Conservation (phyloP, 2,329 filamentous ascomycete species). For the Cercospora sojina region DNA sequence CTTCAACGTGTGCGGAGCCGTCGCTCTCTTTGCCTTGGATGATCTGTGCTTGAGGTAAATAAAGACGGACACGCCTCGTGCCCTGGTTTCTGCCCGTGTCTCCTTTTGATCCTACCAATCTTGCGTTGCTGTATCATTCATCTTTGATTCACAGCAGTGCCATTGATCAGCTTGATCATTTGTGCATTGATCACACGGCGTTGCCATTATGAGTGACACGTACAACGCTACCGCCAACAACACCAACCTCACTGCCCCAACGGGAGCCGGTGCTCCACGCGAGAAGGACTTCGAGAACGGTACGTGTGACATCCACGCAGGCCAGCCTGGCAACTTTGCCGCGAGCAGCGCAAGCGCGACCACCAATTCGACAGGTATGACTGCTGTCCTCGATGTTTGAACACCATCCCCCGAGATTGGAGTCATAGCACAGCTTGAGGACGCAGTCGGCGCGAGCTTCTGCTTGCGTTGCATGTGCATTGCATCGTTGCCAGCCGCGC, state of each 20-base stretch:
- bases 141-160: constrained; percentile 4
- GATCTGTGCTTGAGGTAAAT: constrained; percentile 20
- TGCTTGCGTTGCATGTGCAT: not conserved
- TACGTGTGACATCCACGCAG: constrained; percentile 16
- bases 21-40: not conserved
- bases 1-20: constrained; percentile 20
- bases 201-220: constrained; percentile 17
- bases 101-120: constrained; percentile 12
- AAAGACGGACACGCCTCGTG: constrained; percentile 14
- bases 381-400: constrained; percentile 5
- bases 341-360: not conserved
- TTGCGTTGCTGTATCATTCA: constrained; percentile 4
- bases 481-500: not conserved
- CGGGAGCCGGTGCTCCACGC: constrained; percentile 31
- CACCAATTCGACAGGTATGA: constrained; percentile 1
- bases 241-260: constrained; percentile 29
- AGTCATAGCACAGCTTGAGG: not conserved
- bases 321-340: not conserved
- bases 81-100: constrained; percentile 10
- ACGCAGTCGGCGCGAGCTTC: not conserved
- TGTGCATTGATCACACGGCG: not conserved
- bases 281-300: constrained; percentile 49
- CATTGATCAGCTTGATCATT: not conserved
- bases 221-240: constrained; percentile 33
- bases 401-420: constrained; percentile 4